Base-by-base conservation (phyloP, 805 yeast genomes). In the Pichia thaimueangensis region DNA sequence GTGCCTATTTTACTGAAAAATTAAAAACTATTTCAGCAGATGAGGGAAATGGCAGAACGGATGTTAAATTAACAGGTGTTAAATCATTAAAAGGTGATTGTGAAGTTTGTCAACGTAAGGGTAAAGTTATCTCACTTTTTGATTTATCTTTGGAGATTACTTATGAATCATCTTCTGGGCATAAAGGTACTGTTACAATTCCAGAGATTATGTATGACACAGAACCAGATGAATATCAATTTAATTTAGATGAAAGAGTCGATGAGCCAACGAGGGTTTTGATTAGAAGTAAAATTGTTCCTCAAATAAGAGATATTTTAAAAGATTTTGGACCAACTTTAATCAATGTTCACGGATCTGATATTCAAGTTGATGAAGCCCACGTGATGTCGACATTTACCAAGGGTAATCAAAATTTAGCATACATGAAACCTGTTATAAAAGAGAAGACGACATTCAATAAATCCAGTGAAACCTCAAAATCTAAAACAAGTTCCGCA, bases 201-300 rank as follows among this genome's bases (percentile, higher is more conserved):
- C 99, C 98, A 6, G 98, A 93, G 62, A 73, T 93, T 46, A 91
- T 97, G 6, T 93, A 93, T 63, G 97, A 93, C 61, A 78, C 95
- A 9, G 93, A 82, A 41, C 73, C 67, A 21, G 89, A 82, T 47
- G 97, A 88, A 51, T 83, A 80, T 55, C 96, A 86, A 61, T 93
- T 91, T 59, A 83, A 82, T 39, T 72, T 88, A 40, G 75, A 72
- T 45, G 69, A 68, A 5, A 73, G 74, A 46, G 82, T 80, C 12
- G 80, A 77, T 41, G 76, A 76, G 22, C 66, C 81, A 41, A 49
- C 48, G 4, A 76, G 85, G 46, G 62, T 70, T 2, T 47, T 70
- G 10, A 58, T 76, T 16, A 74, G 75, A 56, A 48, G 58, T 39
- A 59, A 74, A 36, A 55, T 93, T 35, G 65, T 88, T 20, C 96